Conservation (phyloP, 2,329 filamentous ascomycete genomes). For the Paecilomyces formosus region DNA sequence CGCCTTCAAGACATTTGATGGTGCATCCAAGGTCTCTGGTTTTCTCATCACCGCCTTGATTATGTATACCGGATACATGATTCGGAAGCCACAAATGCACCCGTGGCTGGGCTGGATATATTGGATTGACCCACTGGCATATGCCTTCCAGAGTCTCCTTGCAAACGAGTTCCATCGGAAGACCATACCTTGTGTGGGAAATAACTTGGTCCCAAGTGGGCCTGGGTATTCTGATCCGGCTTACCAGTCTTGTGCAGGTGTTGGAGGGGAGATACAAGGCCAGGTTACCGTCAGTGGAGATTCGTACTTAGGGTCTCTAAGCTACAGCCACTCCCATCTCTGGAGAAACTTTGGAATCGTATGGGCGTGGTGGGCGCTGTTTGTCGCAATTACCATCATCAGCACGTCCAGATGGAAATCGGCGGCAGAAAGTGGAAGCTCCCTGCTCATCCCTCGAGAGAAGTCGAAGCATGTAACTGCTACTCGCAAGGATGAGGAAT, state of each 20-base stretch:
- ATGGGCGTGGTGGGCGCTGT: constrained; percentile 57
- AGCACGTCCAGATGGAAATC: constrained; percentile 52
- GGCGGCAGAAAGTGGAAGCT: constrained; percentile 44
- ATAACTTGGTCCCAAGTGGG: constrained; percentile 27
- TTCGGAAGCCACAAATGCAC: constrained; percentile 43
- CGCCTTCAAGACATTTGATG: constrained; percentile 50
- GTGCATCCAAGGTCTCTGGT: constrained; percentile 47
- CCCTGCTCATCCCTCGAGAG: constrained; percentile 57
- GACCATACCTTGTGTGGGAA: constrained; percentile 27
- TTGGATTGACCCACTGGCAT: constrained; percentile 33
- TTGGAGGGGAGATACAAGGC: constrained; percentile 48
- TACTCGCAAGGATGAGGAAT: constrained; percentile 45
- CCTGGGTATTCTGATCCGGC: constrained; percentile 16
- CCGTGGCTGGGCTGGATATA: constrained; percentile 46
- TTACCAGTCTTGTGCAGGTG: constrained; percentile 46
- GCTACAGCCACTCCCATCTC: constrained; percentile 45
- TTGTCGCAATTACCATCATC: constrained; percentile 51
- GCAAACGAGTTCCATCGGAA: constrained; percentile 30
- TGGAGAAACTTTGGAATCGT: constrained; percentile 58
- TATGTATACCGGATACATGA: constrained; percentile 37
- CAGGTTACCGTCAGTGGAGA: constrained; percentile 47
- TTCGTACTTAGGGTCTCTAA: constrained; percentile 50
- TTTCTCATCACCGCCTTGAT: constrained; percentile 29
- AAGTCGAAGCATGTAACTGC: constrained; percentile 35
- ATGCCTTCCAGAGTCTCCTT: constrained; percentile 31